Evolutionary conservation across 192 early-diverging fungal genomes (phyloP), one percentile per base, ranked within the genome.

Genomic region (Podila minutissima): DNA sequence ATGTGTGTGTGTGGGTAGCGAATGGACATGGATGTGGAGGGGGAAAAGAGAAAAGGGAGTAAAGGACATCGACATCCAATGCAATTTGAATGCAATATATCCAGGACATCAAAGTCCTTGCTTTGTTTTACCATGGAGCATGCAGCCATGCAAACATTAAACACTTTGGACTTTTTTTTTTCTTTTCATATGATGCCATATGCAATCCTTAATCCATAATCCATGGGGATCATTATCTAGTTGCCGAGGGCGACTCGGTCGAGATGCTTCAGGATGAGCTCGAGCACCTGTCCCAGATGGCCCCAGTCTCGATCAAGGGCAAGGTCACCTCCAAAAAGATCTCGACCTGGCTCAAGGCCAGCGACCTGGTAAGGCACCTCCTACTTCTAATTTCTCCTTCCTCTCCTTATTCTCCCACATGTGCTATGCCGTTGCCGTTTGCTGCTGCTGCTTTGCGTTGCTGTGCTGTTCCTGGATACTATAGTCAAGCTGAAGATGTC

Each of bases 311-410:
- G 13, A 72, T 79, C 15, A 68, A 66, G 63, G 69, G 60, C 59
- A 79, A 79, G 46, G 68, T 72, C 64, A 79, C 70, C 4, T 79
- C 75, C n/a, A 79, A 79, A 41, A 79, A 72, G 53, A 79, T 79
- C 20, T 58, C 66, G 11, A 68, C 55, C 38, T 79, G 69, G 69
- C 69, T 79, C 32, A 79, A 72, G 51, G 75, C 64, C 24, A 35
- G 17, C 17, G 59, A 20, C 33, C 32, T 37, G 49, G 20, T 58
- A 22, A 35, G 19, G 41, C 41, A 46, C 41, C 41, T 46, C 41
- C 41, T 46, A 37, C 29, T 29, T 1, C 1, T 37, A 8, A 10
- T 6, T 11, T 37, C 0, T 15, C 12, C 12, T 46, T 2, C 15
- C 12, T 46, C 41, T 46, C 13, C 15, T 46, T 10, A 46, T 46